Percentiles rank a stretch among this genome's conserved stretches.
Conservation (phyloP, 2,329 filamentous ascomycete genomes). For the Metarhizium album region DNA sequence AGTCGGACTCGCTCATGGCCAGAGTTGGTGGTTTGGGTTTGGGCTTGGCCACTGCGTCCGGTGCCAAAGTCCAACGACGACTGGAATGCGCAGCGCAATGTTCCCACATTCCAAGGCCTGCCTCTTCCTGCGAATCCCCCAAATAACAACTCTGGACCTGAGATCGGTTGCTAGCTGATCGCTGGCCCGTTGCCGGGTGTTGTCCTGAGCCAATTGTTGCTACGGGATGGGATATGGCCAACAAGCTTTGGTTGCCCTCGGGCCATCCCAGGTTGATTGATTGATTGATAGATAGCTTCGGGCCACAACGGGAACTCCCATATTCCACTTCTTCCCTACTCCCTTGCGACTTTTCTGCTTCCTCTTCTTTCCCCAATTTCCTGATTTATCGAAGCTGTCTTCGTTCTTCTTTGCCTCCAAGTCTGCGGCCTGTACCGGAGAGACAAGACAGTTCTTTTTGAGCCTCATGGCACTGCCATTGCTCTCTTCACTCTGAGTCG, state of each 20-base stretch:
- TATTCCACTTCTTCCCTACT: not conserved
- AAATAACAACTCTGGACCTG: slow-evolving; percentile 5
- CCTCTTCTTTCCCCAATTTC: not conserved
- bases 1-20: too few relatives aligned
- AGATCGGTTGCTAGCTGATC: slow-evolving; percentile 9
- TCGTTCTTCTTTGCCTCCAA: not conserved
- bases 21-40: not conserved
- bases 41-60: too few relatives aligned
- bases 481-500: not conserved
- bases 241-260: slow-evolving; percentile 5
- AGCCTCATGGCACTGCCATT: not conserved
- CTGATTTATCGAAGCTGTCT: not conserved
- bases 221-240: slow-evolving; percentile 4
- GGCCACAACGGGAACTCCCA: not conserved
- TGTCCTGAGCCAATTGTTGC: slow-evolving; percentile 6
- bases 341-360: not conserved
- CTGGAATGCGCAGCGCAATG: slow-evolving; percentile 10
- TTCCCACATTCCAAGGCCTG: slow-evolving; percentile 8
- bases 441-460: not conserved
- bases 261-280: not conserved
- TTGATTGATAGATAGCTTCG: not conserved
- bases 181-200: slow-evolving; percentile 8
- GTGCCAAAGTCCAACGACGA: not conserved
- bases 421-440: not conserved
- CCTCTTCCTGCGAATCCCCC: slow-evolving; percentile 4